Evolutionary conservation across 345 rosid genomes (phyloP), one percentile per base, ranked within the genome.

Genomic region (Acer campestre): DNA sequence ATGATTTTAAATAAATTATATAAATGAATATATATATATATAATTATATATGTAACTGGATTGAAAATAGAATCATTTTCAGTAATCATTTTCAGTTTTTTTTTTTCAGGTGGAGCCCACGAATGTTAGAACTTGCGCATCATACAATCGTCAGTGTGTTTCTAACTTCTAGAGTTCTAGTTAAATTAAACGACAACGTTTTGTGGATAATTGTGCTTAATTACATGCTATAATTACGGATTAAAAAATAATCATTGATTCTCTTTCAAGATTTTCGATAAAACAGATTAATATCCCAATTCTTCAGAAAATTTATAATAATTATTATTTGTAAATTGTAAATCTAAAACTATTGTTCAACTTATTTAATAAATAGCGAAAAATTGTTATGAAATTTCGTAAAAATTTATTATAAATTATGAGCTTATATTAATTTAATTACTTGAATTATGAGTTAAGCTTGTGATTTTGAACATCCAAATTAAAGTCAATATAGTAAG

Each of bases 61-160:
- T 4, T 35, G 38, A 35, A 53, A 14, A 16, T 27, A n/a, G 13
- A 2, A 55, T 27, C 16, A 3, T 53, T 31, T 66, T 66, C 13
- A 31, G 4, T 35, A 2, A 55, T 27, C 16, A 3, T 53, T 31
- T 66, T 66, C 13, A 31, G 4, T 35, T n/a, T n/a, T n/a, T n/a
- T 4, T 6, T 12, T 55, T 72, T 73, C 23, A 53, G 20, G 63
- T 70, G 80, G 80, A 70, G 40, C 51, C 80, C 80, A 61, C 61
- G 22, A 31, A 14, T 7, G 5, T 51, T 29, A 0, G 31, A 48
- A 77, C 75, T 49, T 62, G 70, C 70, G 25, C 13, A 31, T 77
- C 68, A 59, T 65, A 70, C 6, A 35, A 1, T 35, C 38, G 38
- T 31, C 9, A 40, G 3, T 6, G 67, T 6, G 78, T 22, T 64